These are phyloP conservation scores for Didymella exigua DNA, from an alignment of 2,329 filamentous ascomycete genomes.

Conservation along the genomic window DNA sequence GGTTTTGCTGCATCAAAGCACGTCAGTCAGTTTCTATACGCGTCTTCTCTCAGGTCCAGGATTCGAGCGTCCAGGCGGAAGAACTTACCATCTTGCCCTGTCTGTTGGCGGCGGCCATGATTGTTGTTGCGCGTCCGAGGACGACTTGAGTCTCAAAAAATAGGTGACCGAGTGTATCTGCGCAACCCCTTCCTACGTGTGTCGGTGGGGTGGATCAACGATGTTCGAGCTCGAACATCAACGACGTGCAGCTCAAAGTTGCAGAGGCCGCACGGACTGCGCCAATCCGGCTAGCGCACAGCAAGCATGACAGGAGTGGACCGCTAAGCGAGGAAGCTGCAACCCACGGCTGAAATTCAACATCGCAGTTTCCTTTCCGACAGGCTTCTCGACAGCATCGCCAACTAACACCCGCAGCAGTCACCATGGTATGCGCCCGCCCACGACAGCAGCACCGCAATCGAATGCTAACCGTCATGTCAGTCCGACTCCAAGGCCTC, in stretches of 20 bases:
- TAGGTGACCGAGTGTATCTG: conserved; percentile 8
- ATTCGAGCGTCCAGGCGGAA: conserved; percentile 44
- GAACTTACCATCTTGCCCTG: conserved; percentile 98
- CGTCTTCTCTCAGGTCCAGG: conserved; percentile 49
- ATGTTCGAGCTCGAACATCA: conserved; percentile 27
- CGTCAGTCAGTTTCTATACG: conserved; percentile 54
- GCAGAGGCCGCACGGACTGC: conserved; percentile 13
- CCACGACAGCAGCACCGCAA: conserved; percentile 8
- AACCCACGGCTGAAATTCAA: conserved; percentile 2
- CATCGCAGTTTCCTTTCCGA: conserved; percentile 20
- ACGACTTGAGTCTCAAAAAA: conserved; percentile 42
- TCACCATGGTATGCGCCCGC: conserved; percentile 46
- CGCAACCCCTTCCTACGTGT: conserved; percentile 22
- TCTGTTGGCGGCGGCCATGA: conserved; percentile 69
- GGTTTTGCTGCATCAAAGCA: conserved; percentile 62
- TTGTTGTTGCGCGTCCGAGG: conserved; percentile 49
- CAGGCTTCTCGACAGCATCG: conserved; percentile 35
- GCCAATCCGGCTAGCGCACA: conserved; percentile 23
- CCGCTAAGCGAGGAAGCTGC: conserved; percentile 36
- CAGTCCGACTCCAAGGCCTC: conserved; percentile 67
- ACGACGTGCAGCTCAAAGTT: too few species aligned
- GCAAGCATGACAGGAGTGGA: too few species aligned
- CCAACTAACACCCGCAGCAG: conserved; percentile 46
- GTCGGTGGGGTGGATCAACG: conserved; percentile 29
- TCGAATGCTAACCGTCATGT: conserved; percentile 30